Base-by-base conservation (phyloP, 73 alveolate genomes). In the Effrenium voratum region DNA sequence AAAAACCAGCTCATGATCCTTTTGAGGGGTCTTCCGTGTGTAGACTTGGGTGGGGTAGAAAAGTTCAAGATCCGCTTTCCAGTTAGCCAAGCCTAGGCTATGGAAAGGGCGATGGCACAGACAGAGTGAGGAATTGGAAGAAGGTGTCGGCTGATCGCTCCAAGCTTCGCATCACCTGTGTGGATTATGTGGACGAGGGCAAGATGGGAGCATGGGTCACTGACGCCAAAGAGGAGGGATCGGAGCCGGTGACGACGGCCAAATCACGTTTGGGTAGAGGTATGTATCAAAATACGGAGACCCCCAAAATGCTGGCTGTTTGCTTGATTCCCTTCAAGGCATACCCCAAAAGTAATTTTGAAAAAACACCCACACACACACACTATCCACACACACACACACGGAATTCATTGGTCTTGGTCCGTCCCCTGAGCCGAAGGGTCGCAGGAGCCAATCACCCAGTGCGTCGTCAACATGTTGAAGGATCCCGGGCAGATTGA, bases 21-120 rank as follows among this genome's bases (percentile, higher is more conserved):
- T 12, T 63, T 63, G 76, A 12, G 8, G 36, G 36, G 8, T 63
- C 4, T 63, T 70, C 13, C 30, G 30, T 30, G 30, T 66, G 36
- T 28, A 66, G 10, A 66, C 77, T 19, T 66, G 30, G 26, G n/a
- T 57, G 72, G 72, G 3, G 68, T 2, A 0, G 28, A 0, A 57
- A 22, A 1, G 52, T 16, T 73, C 5, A 12, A 13, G 19, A 49
- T 16, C 82, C 59, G 55, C 86, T 57, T 57, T 55, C 68, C 68
- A 55, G 68, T 12, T 55, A 15, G 68, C 30, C 59, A 49, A 60
- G 59, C 84, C 41, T 60, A 28, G 95, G 95, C n/a, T 87, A 63
- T 13, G 95, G 95, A 38, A 87, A 87, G 49, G 95, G 95, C 50
- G 95, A 87, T 43, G 95, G 95, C 72, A 87, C 95, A 12, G 95